phyloP scores from a whole-genome alignment of 2,329 filamentous ascomycete genomes.

The Botrytis fabae region DNA sequence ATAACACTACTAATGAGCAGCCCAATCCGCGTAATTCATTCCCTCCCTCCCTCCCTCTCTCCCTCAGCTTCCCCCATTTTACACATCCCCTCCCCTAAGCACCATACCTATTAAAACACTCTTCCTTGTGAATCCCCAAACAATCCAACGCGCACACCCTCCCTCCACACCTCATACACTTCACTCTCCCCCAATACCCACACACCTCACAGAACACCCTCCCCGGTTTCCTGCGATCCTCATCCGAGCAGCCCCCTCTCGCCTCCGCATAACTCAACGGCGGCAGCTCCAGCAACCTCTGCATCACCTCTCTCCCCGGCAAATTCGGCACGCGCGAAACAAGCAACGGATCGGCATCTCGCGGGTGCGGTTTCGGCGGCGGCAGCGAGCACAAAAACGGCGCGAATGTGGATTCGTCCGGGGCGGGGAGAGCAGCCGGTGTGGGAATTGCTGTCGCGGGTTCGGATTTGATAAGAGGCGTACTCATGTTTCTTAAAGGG shows the following conservation, averaged over 20 bases:
- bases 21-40: no score
- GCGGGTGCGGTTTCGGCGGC: conserved; percentile 43
- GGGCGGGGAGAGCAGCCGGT: conserved; percentile 41
- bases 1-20: no score
- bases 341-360: conserved; percentile 60
- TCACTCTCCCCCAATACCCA: conserved; percentile 77
- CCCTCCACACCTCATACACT: conserved; percentile 76
- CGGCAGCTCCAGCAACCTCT: conserved; percentile 61
- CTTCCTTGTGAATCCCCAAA: conserved; percentile 69
- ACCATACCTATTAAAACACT: conserved; percentile 67
- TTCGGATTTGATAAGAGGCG: neutral
- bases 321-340: conserved; percentile 57
- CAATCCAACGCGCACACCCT: conserved; percentile 77
- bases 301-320: conserved; percentile 62
- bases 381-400: conserved; percentile 21
- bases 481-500: neutral
- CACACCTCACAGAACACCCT: conserved; percentile 76
- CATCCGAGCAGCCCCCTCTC: conserved; percentile 48
- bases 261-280: conserved; percentile 69
- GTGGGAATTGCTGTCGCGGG: conserved; percentile 20
- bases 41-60: neutral
- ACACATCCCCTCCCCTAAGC: conserved; percentile 15
- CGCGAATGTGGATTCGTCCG: conserved; percentile 37
- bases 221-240: conserved; percentile 52
- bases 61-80: accelerated